Percentiles rank a stretch among this genome's conserved stretches.
These are phyloP conservation scores for Piper longum DNA, from an alignment of 164 flowering plant genomes.

Conservation along the genomic window DNA sequence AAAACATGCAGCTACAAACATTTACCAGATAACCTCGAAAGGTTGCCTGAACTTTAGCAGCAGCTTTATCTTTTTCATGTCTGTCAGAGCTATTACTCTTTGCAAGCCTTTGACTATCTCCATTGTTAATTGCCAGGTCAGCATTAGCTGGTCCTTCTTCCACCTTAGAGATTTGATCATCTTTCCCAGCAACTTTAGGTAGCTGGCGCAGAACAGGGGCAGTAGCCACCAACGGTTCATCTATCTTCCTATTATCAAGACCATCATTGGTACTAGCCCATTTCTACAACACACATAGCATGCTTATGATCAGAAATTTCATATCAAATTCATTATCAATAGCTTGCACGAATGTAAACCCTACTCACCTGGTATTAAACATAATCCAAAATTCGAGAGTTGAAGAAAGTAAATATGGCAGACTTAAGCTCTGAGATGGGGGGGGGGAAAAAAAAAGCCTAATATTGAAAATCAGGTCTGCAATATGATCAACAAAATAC, in stretches of 20 bases:
- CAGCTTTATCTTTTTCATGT: constrained; percentile 44
- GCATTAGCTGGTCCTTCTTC: constrained; percentile 11
- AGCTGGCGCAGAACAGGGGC: constrained; percentile 12
- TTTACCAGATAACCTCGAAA: constrained; percentile 85
- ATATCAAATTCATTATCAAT: too few relatives aligned
- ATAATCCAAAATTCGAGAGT: too few relatives aligned
- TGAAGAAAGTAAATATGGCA: too few relatives aligned
- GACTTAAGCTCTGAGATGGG: too few relatives aligned
- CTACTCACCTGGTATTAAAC: too few relatives aligned
- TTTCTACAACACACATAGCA: constrained; percentile 12
- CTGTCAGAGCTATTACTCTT: constrained; percentile 25
- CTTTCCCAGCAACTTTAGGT: constrained; percentile 7
- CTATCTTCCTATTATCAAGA: constrained; percentile 18
- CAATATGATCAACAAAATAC: too few relatives aligned
- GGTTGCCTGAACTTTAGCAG: constrained; percentile 73
- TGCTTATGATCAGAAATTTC: background rate
- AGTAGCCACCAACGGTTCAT: constrained; percentile 12
- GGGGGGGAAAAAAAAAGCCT: too few relatives aligned
- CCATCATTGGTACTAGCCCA: constrained; percentile 19
- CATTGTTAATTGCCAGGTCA: constrained; percentile 10
- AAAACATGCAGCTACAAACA: background rate
- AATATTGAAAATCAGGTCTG: too few relatives aligned
- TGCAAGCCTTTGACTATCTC: constrained; percentile 15
- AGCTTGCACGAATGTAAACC: too few relatives aligned
- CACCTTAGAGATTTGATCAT: constrained; percentile 12